Evolutionary conservation across 78 protist species (phyloP), one percentile per base, ranked within the genome.

Genomic region (Dictyostelium brefeldianum): DNA sequence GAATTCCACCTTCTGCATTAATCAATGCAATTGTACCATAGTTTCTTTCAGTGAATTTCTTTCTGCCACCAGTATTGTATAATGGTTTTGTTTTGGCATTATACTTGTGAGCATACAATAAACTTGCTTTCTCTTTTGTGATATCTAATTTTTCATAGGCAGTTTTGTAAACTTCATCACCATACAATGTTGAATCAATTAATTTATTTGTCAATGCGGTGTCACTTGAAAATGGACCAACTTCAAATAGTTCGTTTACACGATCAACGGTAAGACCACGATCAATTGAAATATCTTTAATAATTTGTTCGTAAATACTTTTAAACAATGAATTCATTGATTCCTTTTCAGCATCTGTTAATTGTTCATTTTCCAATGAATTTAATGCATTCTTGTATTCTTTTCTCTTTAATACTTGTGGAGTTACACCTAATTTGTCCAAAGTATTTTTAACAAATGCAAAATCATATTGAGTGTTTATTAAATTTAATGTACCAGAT

Each of bases 261-360:
- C 36, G 14, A 2, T 80, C 89, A 3, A 53, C 59, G 0, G 78
- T 14, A 1, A 89, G 12, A 9, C 20, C 22, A 77, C 94, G 78
- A 11, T 89, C 94, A 1, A 78, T 70, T 12, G 80, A 43, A 64
- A 89, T 89, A 10, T 70, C 94, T 27, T 57, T 46, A 56, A 46
- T 27, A 15, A 89, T 80, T 64, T 78, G 87, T 29, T 27, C 78
- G 47, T 62, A 59, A 3, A 89, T 7, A 47, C 51, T 36, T 14
- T 46, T 79, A 8, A 89, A 70, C 7, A 89, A 10, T 41, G 85
- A 54, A 56, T 54, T 27, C 43, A 64, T 36, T 27, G 56, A 27
- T 47, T 89, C 94, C 65, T 69, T 89, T 54, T 89, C 83, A 20
- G 89, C 20, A 1, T 64, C 82, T 17, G 94, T 89, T 70, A 89